Evolutionary conservation across 768 basidiomycete genomes (phyloP), one percentile per base, ranked within the genome.

Genomic region (Crassisporium funariophilum): DNA sequence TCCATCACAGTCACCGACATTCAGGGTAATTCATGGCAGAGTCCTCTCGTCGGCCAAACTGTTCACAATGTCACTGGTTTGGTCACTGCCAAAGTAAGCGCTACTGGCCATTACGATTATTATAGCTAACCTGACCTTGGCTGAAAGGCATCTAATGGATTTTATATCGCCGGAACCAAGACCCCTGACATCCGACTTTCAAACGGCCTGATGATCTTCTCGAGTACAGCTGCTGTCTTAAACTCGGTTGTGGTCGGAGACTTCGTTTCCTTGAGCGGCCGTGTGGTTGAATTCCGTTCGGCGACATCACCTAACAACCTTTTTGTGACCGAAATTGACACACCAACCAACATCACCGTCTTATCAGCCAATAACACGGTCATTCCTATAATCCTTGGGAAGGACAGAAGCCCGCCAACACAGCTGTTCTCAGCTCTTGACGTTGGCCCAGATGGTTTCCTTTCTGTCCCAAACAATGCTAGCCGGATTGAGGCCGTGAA

Each of bases 381-480:
- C 19, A 64, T 57, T 0, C 78, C 81, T 10, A 55, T 83, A 5
- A 62, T 83, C 20, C 71, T 84, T 11, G 81, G 81, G 8, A 62
- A 63, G 38, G 77, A 82, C 50, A 70, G 80, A 44, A 70, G 55
- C 9, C 83, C 82, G 2, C 82, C 82, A 1, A 79, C 72, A 4
- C 69, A 72, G 34, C 58, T 68, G 9, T 66, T 78, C 23, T 75
- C 76, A 19, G 59, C 71, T n/a, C 65, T 81, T 11, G 83, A 84
- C 53, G 54, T 55, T 16, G 81, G 80, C 4, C 54, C 59, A 0
- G 82, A 82, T 62, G 80, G 81, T 0, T 81, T 75, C 62, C 67
- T 83, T 2, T 75, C 76, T 7, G 70, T 75, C 1, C 83, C 83
- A 9, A 80, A 76, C 57, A 83, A 83, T 52, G 61, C 66, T 12